Percentiles rank a stretch among this genome's conserved stretches.
Evolutionary conservation across 176 grass and related monocot genomes (phyloP).

Genomic region (Zizania latifolia): DNA sequence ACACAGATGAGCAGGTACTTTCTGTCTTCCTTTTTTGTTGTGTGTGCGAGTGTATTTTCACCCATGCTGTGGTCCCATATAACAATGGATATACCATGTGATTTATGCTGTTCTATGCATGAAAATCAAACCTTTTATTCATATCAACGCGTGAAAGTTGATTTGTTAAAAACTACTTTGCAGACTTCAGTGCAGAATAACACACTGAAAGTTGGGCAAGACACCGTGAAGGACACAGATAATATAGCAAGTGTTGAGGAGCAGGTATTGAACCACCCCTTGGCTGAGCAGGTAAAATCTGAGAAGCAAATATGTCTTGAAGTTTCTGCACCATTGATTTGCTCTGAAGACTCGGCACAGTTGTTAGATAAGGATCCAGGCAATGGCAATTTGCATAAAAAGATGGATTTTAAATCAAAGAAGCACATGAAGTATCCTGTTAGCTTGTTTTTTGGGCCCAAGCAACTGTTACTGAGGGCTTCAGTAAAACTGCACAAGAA

Average conservation of each 20-base stretch:
- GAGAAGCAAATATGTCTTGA: neutral
- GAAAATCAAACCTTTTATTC: neutral
- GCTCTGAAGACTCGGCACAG: conserved; percentile 11
- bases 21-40: neutral
- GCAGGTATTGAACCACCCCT: conserved; percentile 7
- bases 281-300: neutral
- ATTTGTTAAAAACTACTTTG: conserved; percentile 16
- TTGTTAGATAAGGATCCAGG: conserved; percentile 4
- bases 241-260: neutral
- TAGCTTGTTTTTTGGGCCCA: conserved; percentile 41
- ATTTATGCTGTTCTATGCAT: neutral
- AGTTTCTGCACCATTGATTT: neutral
- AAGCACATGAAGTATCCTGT: conserved; percentile 36
- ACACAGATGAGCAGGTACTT: conserved; percentile 22
- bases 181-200: conserved; percentile 1
- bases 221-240: neutral
- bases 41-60: neutral
- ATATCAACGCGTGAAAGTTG: neutral
- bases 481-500: conserved; percentile 43
- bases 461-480: conserved; percentile 39
- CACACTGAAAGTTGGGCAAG: neutral
- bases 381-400: neutral
- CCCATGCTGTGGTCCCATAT: neutral
- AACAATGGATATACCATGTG: neutral
- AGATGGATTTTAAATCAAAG: conserved; percentile 31